Evolutionary conservation across 805 yeast species (phyloP), one percentile per base, ranked within the genome.

Genomic region (Candida oleophila): DNA sequence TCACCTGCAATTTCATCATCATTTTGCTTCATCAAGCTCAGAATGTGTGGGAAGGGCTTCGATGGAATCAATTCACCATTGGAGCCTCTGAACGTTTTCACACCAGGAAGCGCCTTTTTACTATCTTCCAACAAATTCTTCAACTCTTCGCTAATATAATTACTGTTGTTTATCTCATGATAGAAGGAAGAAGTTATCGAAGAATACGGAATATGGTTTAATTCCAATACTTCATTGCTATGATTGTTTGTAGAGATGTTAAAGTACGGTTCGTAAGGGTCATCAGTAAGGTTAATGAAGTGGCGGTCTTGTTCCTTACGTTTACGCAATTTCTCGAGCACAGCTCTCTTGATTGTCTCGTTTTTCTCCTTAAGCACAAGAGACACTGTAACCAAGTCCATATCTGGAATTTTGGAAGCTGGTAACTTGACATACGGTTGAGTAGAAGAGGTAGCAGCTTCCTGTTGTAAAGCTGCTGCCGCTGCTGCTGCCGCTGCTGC

Each of bases 391-490:
- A 87, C 84, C 49, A 92, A 73, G 41, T 89, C 96, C 77, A 91
- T 77, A 65, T 92, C 97, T 14, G 98, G 97, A 52, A 92, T 87
- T 65, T 89, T 88, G 1, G 96, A 87, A 34, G 94, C 85, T 2
- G 97, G 96, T 35, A 89, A 65, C 56, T 87, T 85, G 55, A 89
- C 95, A 68, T 90, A 87, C 20, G 95, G 90, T 60, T 88, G 92
- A 34, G 76, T 74, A 3, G 74, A 71, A 3, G 66, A 51, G 15
- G 61, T 46, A 20, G 59, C 48, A 45, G 49, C 52, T 21, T 55
- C 51, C 41, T 47, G 52, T 30, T 38, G 50, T 38, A 47, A 51
- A 19, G 39, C 39, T 5, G 39, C 39, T 11, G 39, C 21, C 4
- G 39, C 21, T 36, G 39, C 45, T 18, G 55, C 52, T 22, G 46